These are phyloP conservation scores for Ichthyophthirius multifiliis DNA, from an alignment of 169 alveolate species.

Conservation along the genomic window DNA sequence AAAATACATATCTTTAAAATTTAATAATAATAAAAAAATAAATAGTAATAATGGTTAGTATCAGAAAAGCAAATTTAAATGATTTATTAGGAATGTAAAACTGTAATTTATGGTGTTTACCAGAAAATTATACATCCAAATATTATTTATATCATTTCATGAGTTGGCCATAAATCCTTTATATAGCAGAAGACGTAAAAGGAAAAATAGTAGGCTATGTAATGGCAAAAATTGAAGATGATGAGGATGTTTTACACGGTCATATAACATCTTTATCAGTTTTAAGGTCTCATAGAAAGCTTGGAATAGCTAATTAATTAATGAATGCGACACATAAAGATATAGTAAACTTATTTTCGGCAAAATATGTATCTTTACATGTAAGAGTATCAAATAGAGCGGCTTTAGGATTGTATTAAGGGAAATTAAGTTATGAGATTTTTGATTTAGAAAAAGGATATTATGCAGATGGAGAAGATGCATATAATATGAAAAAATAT, in stretches of 20 bases:
- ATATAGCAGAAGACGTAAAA: conserved; percentile 84
- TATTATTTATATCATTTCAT: conserved; percentile 94
- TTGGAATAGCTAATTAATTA: conserved; percentile 89
- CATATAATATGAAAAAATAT: conserved; percentile 84
- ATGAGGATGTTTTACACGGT: conserved; percentile 75
- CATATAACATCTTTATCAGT: conserved; percentile 92
- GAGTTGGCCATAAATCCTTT: conserved; percentile 93
- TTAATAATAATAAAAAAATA: too few relatives aligned
- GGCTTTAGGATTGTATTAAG: conserved; percentile 88
- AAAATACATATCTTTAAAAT: too few relatives aligned
- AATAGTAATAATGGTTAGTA: conserved; percentile 82
- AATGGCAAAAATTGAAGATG: conserved; percentile 82
- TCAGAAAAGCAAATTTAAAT: conserved; percentile 78
- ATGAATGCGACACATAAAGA: conserved; percentile 76
- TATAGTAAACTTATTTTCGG: conserved; percentile 83
- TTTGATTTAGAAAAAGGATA: conserved; percentile 74
- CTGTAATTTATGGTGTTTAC: conserved; percentile 85
- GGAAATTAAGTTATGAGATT: conserved; percentile 82
- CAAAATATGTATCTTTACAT: conserved; percentile 85
- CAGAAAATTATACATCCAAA: conserved; percentile 94
- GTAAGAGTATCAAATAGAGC: conserved; percentile 92
- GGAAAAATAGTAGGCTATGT: conserved; percentile 90
- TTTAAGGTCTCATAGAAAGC: conserved; percentile 85
- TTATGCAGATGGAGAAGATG: conserved; percentile 91
- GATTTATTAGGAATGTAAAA: conserved; percentile 81